A percentile compares a stretch with the other conserved stretches of the same genome.
phyloP scores from a whole-genome alignment of 1,284 basidiomycete genomes.

The Sporisorium iseilematis-ciliati region DNA sequence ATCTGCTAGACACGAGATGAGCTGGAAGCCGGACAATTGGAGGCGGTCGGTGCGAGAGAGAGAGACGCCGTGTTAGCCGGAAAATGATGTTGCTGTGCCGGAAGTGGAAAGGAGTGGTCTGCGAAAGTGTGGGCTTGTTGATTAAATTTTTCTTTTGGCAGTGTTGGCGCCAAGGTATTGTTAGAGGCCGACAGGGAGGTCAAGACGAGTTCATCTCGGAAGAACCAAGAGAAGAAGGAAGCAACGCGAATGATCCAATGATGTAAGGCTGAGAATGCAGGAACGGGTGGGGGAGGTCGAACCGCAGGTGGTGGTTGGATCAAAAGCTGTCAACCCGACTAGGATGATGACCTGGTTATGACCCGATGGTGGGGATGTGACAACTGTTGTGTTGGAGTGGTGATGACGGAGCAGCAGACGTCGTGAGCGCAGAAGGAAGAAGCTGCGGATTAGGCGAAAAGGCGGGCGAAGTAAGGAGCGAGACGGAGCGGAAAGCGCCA shows the following conservation, averaged over 20 bases:
- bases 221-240: constrained; percentile 3
- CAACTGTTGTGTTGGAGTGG: too few relatives aligned
- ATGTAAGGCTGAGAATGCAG: not conserved
- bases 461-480: too few relatives aligned
- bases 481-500: too few relatives aligned
- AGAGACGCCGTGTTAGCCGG: too few relatives aligned
- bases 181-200: constrained; percentile 14
- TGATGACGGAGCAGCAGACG: too few relatives aligned
- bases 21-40: not conserved
- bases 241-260: constrained; percentile 7
- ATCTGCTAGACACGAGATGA: not conserved
- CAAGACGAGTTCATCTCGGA: constrained; percentile 30
- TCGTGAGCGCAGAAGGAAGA: too few relatives aligned
- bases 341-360: too few relatives aligned
- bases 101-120: not conserved
- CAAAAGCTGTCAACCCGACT: not conserved
- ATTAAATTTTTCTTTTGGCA: not conserved
- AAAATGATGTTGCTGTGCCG: not conserved
- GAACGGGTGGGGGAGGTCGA: not conserved
- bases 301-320: not conserved
- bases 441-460: too few relatives aligned
- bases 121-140: constrained; percentile 4
- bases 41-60: not conserved
- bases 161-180: constrained; percentile 9
- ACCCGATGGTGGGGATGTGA: too few relatives aligned